Conservation (phyloP, 805 yeast genomes). For the Teunomyces stri region DNA sequence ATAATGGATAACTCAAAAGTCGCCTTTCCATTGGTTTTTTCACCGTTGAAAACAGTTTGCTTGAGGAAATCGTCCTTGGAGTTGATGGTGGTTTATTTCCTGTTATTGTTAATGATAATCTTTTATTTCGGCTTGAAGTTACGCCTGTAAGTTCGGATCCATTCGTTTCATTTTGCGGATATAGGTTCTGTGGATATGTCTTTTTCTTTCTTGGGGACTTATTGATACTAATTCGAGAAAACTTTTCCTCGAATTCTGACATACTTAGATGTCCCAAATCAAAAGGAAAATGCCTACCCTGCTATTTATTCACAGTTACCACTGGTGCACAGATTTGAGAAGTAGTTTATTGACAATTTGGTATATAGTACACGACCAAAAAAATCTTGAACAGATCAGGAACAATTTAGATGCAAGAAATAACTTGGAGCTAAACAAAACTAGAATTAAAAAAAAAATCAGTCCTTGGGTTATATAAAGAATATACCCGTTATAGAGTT, state of each 20-base stretch:
- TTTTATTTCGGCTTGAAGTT: neutral
- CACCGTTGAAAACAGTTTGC: constrained; percentile 13
- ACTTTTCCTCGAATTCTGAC: constrained; percentile 26
- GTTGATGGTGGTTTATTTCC: constrained; percentile 13
- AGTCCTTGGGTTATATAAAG: no score
- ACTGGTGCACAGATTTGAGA: neutral
- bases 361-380: neutral
- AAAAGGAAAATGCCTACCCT: neutral
- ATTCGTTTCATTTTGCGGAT: constrained; percentile 7
- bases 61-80: constrained; percentile 14
- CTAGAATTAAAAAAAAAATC: neutral
- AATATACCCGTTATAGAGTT: neutral
- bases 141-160: neutral
- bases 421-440: neutral
- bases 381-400: neutral
- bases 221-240: constrained; percentile 30
- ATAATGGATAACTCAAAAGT: constrained; percentile 16
- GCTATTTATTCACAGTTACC: neutral
- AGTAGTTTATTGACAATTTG: constrained; percentile 7
- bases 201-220: constrained; percentile 22
- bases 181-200: constrained; percentile 21
- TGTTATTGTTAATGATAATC: neutral
- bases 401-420: neutral
- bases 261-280: constrained; percentile 1
- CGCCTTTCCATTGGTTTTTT: constrained; percentile 12